These are phyloP conservation scores for Dioscorea cayenensis DNA, from an alignment of 116 monocot genomes.

Conservation along the genomic window DNA sequence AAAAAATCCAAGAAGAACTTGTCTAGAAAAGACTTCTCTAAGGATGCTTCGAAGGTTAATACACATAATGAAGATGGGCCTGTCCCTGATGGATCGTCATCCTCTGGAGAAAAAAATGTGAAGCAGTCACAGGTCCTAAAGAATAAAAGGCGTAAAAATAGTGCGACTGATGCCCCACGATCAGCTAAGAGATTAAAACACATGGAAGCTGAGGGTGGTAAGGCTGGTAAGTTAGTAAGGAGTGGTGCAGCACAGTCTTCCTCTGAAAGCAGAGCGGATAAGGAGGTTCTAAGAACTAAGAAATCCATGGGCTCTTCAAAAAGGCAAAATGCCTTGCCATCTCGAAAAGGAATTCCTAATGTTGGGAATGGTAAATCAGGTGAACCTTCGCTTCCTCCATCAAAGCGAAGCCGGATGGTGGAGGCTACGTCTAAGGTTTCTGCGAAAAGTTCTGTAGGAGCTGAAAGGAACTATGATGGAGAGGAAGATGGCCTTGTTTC, in stretches of 20 bases:
- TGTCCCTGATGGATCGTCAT: constrained; percentile 8
- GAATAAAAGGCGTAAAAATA: constrained; percentile 19
- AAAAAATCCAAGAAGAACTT: constrained; percentile 16
- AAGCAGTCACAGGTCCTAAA: constrained; percentile 5
- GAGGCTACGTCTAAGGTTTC: constrained; percentile 2
- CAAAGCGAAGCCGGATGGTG: constrained; percentile 1
- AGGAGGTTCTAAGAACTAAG: constrained; percentile 13
- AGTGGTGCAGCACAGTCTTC: constrained; percentile 6
- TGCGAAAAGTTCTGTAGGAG: not conserved
- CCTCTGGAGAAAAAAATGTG: constrained; percentile 5
- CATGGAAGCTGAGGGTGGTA: constrained; percentile 8
- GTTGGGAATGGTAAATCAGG: no score
- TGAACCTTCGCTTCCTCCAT: constrained; percentile 6
- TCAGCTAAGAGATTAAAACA: constrained; percentile 30
- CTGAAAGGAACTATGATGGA: constrained; percentile 5
- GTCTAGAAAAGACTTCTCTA: constrained; percentile 12
- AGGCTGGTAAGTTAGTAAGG: constrained; percentile 4
- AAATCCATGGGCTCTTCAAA: constrained; percentile 5
- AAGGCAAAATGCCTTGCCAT: constrained; percentile 7
- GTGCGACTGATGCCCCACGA: constrained; percentile 12
- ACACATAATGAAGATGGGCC: constrained; percentile 1
- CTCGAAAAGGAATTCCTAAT: not conserved
- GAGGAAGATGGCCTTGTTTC: not conserved
- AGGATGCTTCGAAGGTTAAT: constrained; percentile 1
- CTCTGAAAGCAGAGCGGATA: constrained; percentile 12